Conservation (phyloP, 208 protist genomes). For the Trichomonas vaginalis region DNA sequence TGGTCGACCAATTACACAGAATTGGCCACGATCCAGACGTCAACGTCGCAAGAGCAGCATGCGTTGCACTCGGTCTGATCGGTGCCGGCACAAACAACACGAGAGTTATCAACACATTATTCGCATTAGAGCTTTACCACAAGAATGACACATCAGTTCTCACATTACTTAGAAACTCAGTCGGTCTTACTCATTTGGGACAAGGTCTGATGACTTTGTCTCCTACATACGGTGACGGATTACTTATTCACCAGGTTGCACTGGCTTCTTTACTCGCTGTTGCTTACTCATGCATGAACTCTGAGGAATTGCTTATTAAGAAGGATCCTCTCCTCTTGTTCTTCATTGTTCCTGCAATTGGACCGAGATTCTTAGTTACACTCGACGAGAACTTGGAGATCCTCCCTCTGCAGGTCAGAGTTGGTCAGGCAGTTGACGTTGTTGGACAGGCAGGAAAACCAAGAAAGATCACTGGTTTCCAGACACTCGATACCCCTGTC, state of each 20-base stretch:
- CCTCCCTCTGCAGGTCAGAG: conserved; percentile 65
- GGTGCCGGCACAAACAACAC: conserved; percentile 91
- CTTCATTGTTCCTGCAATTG: conserved; percentile 65
- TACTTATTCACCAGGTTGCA: conserved; percentile 30
- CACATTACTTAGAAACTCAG: conserved; percentile 57
- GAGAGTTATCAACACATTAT: conserved; percentile 70
- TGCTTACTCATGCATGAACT: conserved; percentile 68
- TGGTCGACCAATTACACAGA: conserved; percentile 90
- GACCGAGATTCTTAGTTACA: conserved; percentile 82
- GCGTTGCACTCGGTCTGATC: conserved; percentile 82
- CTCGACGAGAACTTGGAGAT: conserved; percentile 77
- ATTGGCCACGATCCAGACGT: conserved; percentile 83
- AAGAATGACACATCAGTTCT: conserved; percentile 63
- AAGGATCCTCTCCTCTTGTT: conserved; percentile 89
- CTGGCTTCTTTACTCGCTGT: conserved; percentile 53
- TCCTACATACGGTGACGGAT: conserved; percentile 73
- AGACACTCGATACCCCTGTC: conserved; percentile 93
- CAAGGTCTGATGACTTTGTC: conserved; percentile 89
- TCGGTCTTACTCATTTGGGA: conserved; percentile 86
- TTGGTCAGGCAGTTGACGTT: conserved; percentile 65
- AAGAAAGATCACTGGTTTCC: conserved; percentile 95
- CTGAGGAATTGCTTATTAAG: conserved; percentile 56
- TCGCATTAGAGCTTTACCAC: conserved; percentile 67
- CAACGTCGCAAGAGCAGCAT: conserved; percentile 62
- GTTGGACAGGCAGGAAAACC: conserved; percentile 86